Evolutionary conservation across 2,329 filamentous ascomycete species (phyloP).

Genomic region (Alternaria angustiovoidea): DNA sequence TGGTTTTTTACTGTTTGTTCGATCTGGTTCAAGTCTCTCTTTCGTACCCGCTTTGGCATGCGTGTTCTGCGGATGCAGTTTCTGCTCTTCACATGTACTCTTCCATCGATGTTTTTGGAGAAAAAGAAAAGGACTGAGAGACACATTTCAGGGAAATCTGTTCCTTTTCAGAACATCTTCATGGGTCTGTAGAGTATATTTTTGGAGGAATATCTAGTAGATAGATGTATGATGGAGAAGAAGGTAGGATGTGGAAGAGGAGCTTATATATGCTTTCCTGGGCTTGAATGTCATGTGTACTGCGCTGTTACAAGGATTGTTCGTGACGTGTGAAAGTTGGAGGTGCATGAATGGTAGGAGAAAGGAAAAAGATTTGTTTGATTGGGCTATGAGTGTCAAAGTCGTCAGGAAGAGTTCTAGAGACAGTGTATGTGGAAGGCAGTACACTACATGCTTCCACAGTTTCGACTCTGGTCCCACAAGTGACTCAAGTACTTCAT

Average conservation of each 20-base stretch:
- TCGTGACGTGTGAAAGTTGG: no score
- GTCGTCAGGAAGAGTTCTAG: background rate
- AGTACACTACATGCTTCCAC: background rate
- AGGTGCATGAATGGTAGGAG: background rate
- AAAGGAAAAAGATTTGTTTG: background rate
- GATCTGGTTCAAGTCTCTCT: no score
- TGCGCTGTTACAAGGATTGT: rapidly evolving
- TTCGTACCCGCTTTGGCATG: no score
- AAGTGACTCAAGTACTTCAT: background rate
- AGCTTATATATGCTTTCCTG: background rate
- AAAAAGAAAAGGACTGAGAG: background rate
- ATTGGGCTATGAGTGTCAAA: background rate
- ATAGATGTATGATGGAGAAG: background rate
- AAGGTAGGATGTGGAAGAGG: background rate
- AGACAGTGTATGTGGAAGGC: background rate
- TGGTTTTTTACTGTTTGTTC: no score
- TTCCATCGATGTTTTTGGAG: background rate
- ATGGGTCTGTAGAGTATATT: no score
- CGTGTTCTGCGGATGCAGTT: no score
- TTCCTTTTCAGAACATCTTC: no score
- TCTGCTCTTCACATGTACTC: no score
- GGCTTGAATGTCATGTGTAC: background rate
- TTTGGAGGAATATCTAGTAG: background rate
- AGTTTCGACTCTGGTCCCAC: background rate
- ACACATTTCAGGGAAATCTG: no score